phyloP scores from a whole-genome alignment of 2,329 filamentous ascomycete genomes.

The Fusarium buxicola region DNA sequence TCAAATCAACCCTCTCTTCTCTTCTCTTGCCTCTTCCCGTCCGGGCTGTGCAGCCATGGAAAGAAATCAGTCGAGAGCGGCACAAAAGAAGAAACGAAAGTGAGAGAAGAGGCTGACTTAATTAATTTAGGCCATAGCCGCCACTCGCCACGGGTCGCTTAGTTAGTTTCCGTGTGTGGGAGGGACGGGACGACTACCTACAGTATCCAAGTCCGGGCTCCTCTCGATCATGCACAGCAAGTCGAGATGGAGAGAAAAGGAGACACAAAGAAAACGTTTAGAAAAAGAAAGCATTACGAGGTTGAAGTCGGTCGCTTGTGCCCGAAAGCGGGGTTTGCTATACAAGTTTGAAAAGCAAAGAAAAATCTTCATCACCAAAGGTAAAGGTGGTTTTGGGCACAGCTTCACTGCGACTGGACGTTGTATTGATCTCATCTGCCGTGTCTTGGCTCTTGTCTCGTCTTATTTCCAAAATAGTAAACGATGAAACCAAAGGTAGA shows the following conservation, averaged over 20 bases:
- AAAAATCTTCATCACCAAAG: not conserved
- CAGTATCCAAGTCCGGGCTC: no score
- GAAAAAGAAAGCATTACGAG: constrained; percentile 9
- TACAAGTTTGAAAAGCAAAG: constrained; percentile 9
- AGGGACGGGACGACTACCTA: no score
- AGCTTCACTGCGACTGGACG: no score
- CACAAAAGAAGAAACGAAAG: constrained; percentile 1
- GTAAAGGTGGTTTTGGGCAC: not conserved
- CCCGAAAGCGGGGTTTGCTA: not conserved
- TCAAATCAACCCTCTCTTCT: no score
- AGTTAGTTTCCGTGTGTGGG: not conserved
- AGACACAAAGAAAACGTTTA: no score
- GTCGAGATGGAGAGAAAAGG: not conserved
- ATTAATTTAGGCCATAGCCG: not conserved
- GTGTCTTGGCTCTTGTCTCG: no score
- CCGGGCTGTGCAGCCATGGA: not conserved
- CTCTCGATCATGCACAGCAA: not conserved
- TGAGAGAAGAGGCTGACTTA: not conserved
- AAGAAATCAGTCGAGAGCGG: constrained; percentile 3
- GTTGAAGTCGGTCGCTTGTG: constrained; percentile 5
- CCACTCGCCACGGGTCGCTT: not conserved
- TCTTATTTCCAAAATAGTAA: no score
- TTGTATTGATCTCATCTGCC: no score
- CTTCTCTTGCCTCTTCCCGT: not conserved
- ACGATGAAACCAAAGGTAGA: no score